These are phyloP conservation scores for Botrytis sinoallii DNA, from an alignment of 2,329 filamentous ascomycete species.

Conservation along the genomic window DNA sequence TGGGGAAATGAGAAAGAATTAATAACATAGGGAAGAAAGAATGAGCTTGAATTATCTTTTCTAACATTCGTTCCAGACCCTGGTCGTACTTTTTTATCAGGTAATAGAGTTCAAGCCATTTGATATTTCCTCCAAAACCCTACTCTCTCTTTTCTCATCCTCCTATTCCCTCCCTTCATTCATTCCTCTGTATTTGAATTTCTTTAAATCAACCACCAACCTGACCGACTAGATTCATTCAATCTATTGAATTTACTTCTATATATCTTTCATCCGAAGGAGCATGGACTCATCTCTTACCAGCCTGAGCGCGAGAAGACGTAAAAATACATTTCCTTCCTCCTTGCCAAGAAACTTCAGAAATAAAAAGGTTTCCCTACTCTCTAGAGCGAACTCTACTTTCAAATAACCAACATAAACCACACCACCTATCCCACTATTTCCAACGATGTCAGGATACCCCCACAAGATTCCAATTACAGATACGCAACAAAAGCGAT, in stretches of 20 bases:
- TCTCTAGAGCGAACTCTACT: background rate
- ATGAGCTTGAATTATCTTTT: background rate
- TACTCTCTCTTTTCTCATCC: background rate
- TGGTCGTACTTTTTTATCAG: background rate
- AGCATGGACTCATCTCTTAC: background rate
- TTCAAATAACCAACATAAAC: background rate
- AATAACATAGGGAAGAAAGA: background rate
- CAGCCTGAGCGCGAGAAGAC: background rate
- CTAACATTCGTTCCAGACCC: background rate
- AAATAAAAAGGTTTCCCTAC: background rate
- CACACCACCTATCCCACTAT: background rate
- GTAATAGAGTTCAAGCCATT: background rate
- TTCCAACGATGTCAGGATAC: background rate
- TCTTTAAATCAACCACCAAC: background rate
- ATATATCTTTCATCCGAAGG: fast-evolving
- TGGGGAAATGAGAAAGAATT: background rate
- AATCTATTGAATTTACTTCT: too few relatives aligned
- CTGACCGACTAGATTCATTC: fast-evolving
- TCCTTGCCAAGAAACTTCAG: background rate
- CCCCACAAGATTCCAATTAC: background rate
- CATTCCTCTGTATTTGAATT: background rate
- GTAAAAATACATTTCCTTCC: background rate
- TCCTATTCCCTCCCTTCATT: fast-evolving
- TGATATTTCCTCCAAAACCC: background rate
- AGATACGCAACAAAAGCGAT: background rate